Conservation (phyloP, 495 filamentous ascomycete species). For the Platismatia glauca region DNA sequence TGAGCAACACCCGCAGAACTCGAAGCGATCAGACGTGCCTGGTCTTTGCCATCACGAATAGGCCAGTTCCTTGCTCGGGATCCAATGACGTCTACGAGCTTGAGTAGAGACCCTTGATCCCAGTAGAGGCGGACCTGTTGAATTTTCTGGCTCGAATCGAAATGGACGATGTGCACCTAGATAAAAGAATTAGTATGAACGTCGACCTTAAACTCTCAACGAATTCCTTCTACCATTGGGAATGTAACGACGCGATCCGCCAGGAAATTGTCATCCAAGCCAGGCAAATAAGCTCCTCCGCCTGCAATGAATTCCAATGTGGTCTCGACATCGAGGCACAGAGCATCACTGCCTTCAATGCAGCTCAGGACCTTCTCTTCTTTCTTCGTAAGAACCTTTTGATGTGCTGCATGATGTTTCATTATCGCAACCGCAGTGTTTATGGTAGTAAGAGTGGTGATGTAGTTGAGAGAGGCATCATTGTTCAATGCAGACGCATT, state of each 20-base stretch:
- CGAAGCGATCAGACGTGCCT: slow-evolving; percentile 59
- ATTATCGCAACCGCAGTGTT: slow-evolving; percentile 60
- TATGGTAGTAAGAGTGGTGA: slow-evolving; percentile 75
- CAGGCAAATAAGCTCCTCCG: slow-evolving; percentile 82
- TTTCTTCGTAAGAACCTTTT: slow-evolving; percentile 60
- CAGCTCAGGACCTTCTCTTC: slow-evolving; percentile 65
- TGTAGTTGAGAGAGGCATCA: slow-evolving; percentile 77
- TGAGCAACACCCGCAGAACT: slow-evolving; percentile 28
- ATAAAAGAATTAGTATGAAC: not conserved
- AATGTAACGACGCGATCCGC: slow-evolving; percentile 72
- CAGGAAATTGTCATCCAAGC: slow-evolving; percentile 89
- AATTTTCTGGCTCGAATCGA: slow-evolving; percentile 68
- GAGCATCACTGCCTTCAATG: slow-evolving; percentile 58
- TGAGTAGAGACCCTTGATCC: slow-evolving; percentile 91
- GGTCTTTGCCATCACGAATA: slow-evolving; percentile 80
- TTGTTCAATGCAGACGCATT: slow-evolving; percentile 53
- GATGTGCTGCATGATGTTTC: slow-evolving; percentile 62
- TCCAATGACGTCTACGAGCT: slow-evolving; percentile 89
- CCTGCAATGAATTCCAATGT: slow-evolving; percentile 69
- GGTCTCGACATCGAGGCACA: slow-evolving; percentile 74
- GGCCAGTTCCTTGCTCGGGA: slow-evolving; percentile 84
- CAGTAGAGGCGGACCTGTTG: slow-evolving; percentile 78
- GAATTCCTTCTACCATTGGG: slow-evolving; percentile 53
- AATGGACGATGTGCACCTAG: slow-evolving; percentile 84
- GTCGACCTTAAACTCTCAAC: not conserved